Percentiles rank a stretch among this genome's conserved stretches.
phyloP scores from a whole-genome alignment of 139 green algal species.

The Asterochloris sp. region DNA sequence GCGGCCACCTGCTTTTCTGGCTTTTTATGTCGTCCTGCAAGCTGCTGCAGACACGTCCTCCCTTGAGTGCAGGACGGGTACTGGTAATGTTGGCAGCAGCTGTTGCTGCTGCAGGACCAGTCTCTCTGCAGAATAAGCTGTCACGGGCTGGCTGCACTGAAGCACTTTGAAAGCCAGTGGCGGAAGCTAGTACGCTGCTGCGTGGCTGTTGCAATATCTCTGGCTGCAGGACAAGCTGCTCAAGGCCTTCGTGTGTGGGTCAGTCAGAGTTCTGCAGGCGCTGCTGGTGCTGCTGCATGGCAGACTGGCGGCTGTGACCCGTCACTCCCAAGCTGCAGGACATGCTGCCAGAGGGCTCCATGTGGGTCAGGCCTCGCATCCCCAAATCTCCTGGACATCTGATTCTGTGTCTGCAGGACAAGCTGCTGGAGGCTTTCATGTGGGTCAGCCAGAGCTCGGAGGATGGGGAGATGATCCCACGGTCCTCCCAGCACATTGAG shows the following conservation, averaged over 20 bases:
- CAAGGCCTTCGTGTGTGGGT: constrained; percentile 6
- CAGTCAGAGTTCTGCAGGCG: background rate
- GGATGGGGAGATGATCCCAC: constrained; percentile 2
- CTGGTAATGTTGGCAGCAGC: background rate
- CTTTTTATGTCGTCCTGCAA: background rate
- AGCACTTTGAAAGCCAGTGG: no score
- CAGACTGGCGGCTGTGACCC: no score
- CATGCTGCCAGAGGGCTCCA: no score
- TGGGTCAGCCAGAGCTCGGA: constrained; percentile 3
- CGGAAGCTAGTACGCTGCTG: no score
- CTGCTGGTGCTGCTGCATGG: no score
- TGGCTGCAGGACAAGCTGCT: constrained; percentile 7
- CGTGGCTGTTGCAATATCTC: background rate
- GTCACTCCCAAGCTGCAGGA: no score
- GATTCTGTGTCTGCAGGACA: background rate
- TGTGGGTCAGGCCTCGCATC: no score
- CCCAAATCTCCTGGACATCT: no score
- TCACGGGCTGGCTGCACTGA: background rate
- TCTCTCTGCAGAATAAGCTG: background rate
- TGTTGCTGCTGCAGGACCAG: background rate
- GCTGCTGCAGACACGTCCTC: background rate
- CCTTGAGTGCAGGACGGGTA: background rate
- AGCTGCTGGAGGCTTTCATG: constrained; percentile 14
- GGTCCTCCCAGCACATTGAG: constrained; percentile 6
- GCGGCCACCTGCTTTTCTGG: no score